Evolutionary conservation across 176 grass and related monocot genomes (phyloP), one percentile per base, ranked within the genome.

Genomic region (Lolium rigidum): DNA sequence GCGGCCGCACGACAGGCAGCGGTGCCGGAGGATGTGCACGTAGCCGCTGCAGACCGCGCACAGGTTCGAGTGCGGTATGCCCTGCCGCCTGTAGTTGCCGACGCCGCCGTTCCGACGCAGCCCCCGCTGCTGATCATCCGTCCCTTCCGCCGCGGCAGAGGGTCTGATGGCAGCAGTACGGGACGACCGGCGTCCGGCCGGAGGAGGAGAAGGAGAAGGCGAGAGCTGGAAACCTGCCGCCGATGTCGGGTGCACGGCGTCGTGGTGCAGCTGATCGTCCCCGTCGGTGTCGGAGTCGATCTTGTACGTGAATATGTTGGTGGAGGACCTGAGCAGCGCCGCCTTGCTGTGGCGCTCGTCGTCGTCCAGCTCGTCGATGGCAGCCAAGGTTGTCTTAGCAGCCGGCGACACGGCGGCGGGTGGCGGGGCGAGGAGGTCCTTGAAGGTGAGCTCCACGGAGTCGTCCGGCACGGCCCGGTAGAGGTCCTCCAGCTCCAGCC

Each of bases 401-500:
- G 44, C 20, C 13, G 70, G 43, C 6, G 71, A 1, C 0, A 55
- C 49, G 25, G 74, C 15, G 24, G 47, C 4, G 0, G 22, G 73
- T 5, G 47, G 72, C 7, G 48, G 48, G 7, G 24, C 44, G 46
- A 74, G 52, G 38, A 94, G 77, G 87, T 94, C 92, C 70, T 82
- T 89, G 87, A 94, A 91, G 71, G 87, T 91, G 70, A 94, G 92
- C 82, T 94, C 87, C 1, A 94, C 92, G 3, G 92, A 94, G 39
- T 85, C 89, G 72, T 94, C 92, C 1, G 89, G 92, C 18, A 94
- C 84, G 17, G 73, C 87, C 3, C 83, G 77, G 87, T 94, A 94
- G 59, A 92, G 84, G 6, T 91, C 87, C 75, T 94, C 92, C 28
- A 94, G 87, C 87, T 92, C 89, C 81, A 90, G 78, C 84, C 77